Conservation (phyloP, 306 rosid species). For the Potentilla sterilis region DNA sequence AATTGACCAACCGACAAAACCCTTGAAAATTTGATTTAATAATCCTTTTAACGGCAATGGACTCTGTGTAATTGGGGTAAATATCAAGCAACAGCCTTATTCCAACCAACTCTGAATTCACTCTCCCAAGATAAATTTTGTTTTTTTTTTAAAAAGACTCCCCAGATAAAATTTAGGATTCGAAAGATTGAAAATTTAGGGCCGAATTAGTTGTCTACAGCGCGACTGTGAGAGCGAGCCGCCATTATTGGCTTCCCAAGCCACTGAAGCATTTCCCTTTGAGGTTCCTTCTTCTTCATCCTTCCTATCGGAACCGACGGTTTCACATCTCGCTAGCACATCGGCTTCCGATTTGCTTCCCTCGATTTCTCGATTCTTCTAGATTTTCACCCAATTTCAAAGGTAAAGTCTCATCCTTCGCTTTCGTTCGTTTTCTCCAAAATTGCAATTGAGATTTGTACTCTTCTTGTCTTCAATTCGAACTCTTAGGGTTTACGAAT, state of each 20-base stretch:
- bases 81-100: background rate
- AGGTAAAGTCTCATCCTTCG: slow-evolving; percentile 13
- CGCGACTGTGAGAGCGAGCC: slow-evolving; percentile 26
- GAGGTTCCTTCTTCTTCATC: background rate
- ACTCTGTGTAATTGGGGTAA: background rate
- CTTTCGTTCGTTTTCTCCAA: background rate
- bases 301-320: slow-evolving; percentile 1
- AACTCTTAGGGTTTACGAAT: slow-evolving; percentile 3
- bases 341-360: slow-evolving; percentile 3
- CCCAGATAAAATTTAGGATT: background rate
- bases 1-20: too few relatives aligned
- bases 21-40: background rate
- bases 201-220: slow-evolving; percentile 13
- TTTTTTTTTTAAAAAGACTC: too few relatives aligned
- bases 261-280: slow-evolving; percentile 28
- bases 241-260: slow-evolving; percentile 28
- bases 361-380: background rate
- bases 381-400: background rate
- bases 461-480: background rate
- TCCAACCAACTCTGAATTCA: background rate
- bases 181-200: background rate
- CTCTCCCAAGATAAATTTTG: background rate
- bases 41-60: background rate
- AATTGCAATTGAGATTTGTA: background rate
- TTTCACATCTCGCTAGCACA: slow-evolving; percentile 21